Evolutionary conservation across 2,329 filamentous ascomycete species (phyloP), one percentile per base, ranked within the genome.

Genomic region (Colletotrichum sansevieriae): DNA sequence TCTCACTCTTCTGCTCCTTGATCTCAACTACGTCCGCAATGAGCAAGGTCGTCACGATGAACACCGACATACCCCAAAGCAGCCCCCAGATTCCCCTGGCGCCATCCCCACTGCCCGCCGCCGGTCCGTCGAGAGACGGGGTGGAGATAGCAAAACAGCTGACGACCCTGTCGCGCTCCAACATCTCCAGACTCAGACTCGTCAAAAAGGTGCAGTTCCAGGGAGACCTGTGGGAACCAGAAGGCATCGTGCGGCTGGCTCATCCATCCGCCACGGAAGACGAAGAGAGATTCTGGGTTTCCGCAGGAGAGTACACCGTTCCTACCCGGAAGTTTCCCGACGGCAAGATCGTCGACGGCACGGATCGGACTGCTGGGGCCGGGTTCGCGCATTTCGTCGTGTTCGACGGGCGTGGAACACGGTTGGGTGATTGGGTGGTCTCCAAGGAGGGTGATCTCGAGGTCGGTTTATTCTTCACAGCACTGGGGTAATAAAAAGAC

Each of bases 341-440:
- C 55, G 73, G 76, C 29, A 76, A 78, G 71, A 82, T 83, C 75
- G 81, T 83, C 75, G 85, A 85, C 41, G 85, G 85, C 5, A 87
- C 84, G 2, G 85, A 87, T 70, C 78, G 82, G 25, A 80, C 78
- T 7, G 68, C 81, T 2, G 82, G 83, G 4, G 77, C 77, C 3
- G 83, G 83, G 0, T 83, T 83, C 56, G 79, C 79, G 8, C 83
- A 85, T 59, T 63, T 85, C 51, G 75, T 84, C 25, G 76, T 85
- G 3, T 85, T 83, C 71, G 78, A 82, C 57, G 78, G 79, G 0
- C 73, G 79, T 7, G 83, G 83, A 2, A 72, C 74, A 10, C 74
- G 78, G 3, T 77, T 85, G 13, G 82, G 81, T 2, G 83, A 85
- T 70, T 82, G 79, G 4, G 83, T 78, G 0, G 75, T 85, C 12